Conservation (phyloP, 2,329 filamentous ascomycete species). For the Claviceps purpurea region DNA sequence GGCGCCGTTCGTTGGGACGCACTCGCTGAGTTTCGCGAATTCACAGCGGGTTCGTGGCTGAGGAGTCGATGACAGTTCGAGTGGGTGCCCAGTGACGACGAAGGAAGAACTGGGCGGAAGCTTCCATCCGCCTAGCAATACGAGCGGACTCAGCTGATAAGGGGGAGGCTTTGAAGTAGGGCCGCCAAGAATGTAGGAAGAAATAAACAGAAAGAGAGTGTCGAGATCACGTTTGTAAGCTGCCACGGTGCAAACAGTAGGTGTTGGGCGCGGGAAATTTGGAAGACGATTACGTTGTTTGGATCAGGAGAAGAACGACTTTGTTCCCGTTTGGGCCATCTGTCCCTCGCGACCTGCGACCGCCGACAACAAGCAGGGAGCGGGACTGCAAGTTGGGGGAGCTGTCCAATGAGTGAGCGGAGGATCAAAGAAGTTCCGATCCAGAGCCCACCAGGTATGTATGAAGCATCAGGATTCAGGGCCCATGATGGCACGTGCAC, state of each 20-base stretch:
- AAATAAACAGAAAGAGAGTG: constrained; percentile 8
- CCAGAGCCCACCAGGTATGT: background rate
- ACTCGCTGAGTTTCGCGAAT: constrained; percentile 12
- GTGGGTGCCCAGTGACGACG: constrained; percentile 12
- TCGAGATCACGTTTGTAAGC: constrained; percentile 11
- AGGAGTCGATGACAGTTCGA: constrained; percentile 5
- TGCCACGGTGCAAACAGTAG: constrained; percentile 15
- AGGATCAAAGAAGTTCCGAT: constrained; percentile 12
- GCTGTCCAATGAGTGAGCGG: constrained; percentile 9
- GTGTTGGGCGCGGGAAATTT: constrained; percentile 10
- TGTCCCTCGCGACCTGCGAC: constrained; percentile 14
- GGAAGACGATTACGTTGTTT: constrained; percentile 7
- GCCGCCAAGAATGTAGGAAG: constrained; percentile 10
- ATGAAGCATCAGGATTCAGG: background rate
- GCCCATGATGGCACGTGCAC: background rate
- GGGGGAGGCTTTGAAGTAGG: constrained; percentile 7
- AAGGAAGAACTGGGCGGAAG: constrained; percentile 16
- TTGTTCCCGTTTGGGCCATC: constrained; percentile 19
- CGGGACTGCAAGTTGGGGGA: constrained; percentile 4
- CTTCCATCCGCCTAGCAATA: constrained; percentile 26
- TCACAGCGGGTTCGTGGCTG: constrained; percentile 8
- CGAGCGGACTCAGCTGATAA: constrained; percentile 5
- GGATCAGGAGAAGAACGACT: constrained; percentile 7
- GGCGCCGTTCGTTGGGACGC: constrained; percentile 5
- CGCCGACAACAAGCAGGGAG: constrained; percentile 3